Percentiles rank a stretch among this genome's conserved stretches.
These are phyloP conservation scores for Chaetomium sp. DNA, from an alignment of 2,329 filamentous ascomycete species.

Conservation along the genomic window DNA sequence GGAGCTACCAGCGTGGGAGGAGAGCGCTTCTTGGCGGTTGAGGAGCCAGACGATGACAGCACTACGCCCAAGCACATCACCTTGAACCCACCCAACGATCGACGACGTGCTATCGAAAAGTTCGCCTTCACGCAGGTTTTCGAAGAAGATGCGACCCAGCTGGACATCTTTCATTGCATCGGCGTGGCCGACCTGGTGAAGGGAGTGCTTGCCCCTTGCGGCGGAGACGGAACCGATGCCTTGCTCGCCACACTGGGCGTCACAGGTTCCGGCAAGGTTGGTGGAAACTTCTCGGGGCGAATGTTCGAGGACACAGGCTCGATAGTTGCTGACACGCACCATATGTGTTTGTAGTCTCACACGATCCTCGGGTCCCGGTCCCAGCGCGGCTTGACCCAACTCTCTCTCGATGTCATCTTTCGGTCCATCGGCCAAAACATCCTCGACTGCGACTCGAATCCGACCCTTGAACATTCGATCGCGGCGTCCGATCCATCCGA, in stretches of 20 bases:
- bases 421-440: slow-evolving; percentile 74
- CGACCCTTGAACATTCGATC: slow-evolving; percentile 71
- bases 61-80: slow-evolving; percentile 69
- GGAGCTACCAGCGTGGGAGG: slow-evolving; percentile 43
- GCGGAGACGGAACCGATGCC: slow-evolving; percentile 81
- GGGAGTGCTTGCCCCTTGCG: slow-evolving; percentile 73
- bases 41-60: slow-evolving; percentile 49
- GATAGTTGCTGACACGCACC: slow-evolving; percentile 18
- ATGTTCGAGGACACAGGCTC: neutral
- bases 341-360: slow-evolving; percentile 69
- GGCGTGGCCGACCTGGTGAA: slow-evolving; percentile 75
- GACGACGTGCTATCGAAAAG: slow-evolving; percentile 85
- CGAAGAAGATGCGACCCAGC: slow-evolving; percentile 79
- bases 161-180: slow-evolving; percentile 83
- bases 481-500: slow-evolving; percentile 79
- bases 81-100: slow-evolving; percentile 78
- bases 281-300: slow-evolving; percentile 18
- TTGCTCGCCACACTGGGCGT: slow-evolving; percentile 89
- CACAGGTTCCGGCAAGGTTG: slow-evolving; percentile 93
- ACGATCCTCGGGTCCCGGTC: slow-evolving; percentile 88
- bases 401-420: slow-evolving; percentile 88
- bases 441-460: slow-evolving; percentile 60
- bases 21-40: slow-evolving; percentile 79
- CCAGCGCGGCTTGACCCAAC: slow-evolving; percentile 87
- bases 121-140: slow-evolving; percentile 96